Conservation (phyloP, 1,284 basidiomycete species). For the Leccinum fallax region DNA sequence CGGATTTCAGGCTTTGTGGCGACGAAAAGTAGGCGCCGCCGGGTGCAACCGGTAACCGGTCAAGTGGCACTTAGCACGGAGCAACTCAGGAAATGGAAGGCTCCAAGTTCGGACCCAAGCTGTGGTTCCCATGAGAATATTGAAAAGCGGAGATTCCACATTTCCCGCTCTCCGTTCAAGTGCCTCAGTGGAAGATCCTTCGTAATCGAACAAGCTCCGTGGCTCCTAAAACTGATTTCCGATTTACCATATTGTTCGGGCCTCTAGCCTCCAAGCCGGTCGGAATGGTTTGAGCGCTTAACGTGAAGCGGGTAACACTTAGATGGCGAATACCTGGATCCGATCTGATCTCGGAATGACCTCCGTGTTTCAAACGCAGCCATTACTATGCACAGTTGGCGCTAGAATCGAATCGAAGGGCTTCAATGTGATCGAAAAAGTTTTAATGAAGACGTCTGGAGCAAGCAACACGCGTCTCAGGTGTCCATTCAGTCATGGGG, state of each 20-base stretch:
- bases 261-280: background rate
- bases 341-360: slow-evolving; percentile 2
- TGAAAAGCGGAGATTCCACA: slow-evolving; percentile 10
- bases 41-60: background rate
- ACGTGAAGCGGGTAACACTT: background rate
- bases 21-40: background rate
- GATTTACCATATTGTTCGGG: background rate
- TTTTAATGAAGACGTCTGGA: slow-evolving; percentile 5
- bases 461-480: background rate
- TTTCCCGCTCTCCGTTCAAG: background rate
- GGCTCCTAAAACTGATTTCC: background rate
- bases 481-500: background rate
- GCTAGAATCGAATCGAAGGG: background rate
- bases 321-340: background rate
- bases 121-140: background rate
- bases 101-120: background rate
- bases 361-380: slow-evolving; percentile 2
- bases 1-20: background rate
- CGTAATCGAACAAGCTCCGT: background rate
- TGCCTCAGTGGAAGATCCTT: slow-evolving; percentile 1
- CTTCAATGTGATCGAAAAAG: background rate
- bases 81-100: background rate
- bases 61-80: background rate
- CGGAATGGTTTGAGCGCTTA: background rate
- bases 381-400: background rate